Evolutionary conservation across 2,329 filamentous ascomycete species (phyloP).

Genomic region (Ophiosphaerella narmari): DNA sequence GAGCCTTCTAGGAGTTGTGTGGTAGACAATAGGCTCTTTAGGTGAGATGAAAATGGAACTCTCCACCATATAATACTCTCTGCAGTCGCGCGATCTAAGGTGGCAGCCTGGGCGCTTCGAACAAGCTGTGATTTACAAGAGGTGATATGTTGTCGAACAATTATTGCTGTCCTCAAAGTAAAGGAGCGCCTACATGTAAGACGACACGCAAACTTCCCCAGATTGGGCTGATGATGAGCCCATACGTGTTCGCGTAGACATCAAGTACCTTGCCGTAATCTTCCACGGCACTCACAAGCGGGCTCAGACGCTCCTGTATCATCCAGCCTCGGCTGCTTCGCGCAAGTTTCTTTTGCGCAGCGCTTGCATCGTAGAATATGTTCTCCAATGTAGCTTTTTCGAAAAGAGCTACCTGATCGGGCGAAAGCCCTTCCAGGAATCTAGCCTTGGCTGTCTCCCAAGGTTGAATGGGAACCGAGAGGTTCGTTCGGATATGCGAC

Average conservation of each 20-base stretch:
- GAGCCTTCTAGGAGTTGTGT: no score
- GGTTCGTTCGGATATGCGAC: slow-evolving; percentile 10
- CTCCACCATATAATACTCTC: background rate
- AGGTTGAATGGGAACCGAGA: slow-evolving; percentile 21
- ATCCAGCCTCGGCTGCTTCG: slow-evolving; percentile 13
- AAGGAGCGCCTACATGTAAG: slow-evolving; percentile 14
- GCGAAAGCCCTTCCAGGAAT: slow-evolving; percentile 18
- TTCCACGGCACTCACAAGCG: slow-evolving; percentile 18
- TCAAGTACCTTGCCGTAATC: slow-evolving; percentile 27
- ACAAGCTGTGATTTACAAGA: background rate
- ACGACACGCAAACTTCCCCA: slow-evolving; percentile 27
- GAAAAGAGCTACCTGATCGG: slow-evolving; percentile 12
- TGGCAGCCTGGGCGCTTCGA: background rate
- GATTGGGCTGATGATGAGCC: slow-evolving; percentile 20
- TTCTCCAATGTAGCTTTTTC: slow-evolving; percentile 24
- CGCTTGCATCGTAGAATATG: slow-evolving; percentile 26
- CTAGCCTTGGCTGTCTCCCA: slow-evolving; percentile 22
- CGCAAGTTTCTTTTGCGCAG: slow-evolving; percentile 17
- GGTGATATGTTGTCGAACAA: no score
- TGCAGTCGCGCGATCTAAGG: background rate
- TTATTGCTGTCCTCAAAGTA: no score
- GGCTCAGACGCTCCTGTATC: slow-evolving; percentile 17
- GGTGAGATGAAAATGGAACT: background rate
- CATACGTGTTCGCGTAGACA: slow-evolving; percentile 21
- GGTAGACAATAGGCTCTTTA: no score